Evolutionary conservation across 768 basidiomycete species (phyloP).

Genomic region (Melanogaster broomeanus): DNA sequence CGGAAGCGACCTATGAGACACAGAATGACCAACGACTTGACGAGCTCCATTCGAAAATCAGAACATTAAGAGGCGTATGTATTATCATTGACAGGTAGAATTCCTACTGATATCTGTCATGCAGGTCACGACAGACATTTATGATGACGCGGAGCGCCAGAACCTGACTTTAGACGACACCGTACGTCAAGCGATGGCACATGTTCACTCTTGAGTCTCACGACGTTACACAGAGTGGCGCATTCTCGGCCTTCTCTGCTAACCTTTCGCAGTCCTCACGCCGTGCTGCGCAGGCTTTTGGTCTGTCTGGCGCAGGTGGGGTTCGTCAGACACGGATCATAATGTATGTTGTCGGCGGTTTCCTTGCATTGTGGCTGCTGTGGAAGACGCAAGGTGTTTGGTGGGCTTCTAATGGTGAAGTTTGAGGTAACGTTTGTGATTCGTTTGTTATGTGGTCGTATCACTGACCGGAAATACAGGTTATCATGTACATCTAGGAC

Average conservation of each 20-base stretch:
- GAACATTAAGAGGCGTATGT: slow-evolving; percentile 76
- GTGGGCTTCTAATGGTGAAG: slow-evolving; percentile 28
- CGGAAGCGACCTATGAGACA: slow-evolving; percentile 76
- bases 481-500: neutral
- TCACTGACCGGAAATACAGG: slow-evolving; percentile 1
- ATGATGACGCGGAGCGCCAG: slow-evolving; percentile 83
- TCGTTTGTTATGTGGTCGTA: neutral
- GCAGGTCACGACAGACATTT: slow-evolving; percentile 86
- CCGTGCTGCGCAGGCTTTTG: slow-evolving; percentile 74
- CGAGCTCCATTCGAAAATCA: slow-evolving; percentile 82
- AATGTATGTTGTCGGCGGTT: slow-evolving; percentile 53
- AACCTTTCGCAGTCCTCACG: slow-evolving; percentile 67
- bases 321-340: slow-evolving; percentile 72
- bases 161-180: slow-evolving; percentile 78
- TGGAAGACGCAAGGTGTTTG: slow-evolving; percentile 55
- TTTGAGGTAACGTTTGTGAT: slow-evolving; percentile 20
- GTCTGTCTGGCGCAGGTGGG: slow-evolving; percentile 57
- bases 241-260: slow-evolving; percentile 64
- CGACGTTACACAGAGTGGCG: slow-evolving; percentile 48
- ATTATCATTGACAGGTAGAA: neutral
- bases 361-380: slow-evolving; percentile 58
- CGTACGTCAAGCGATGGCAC: slow-evolving; percentile 42
- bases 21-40: slow-evolving; percentile 88
- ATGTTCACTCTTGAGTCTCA: neutral
- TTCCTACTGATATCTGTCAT: neutral